Conservation (phyloP, 1,139 yeast genomes). For the Lizanozyma gosingica region DNA sequence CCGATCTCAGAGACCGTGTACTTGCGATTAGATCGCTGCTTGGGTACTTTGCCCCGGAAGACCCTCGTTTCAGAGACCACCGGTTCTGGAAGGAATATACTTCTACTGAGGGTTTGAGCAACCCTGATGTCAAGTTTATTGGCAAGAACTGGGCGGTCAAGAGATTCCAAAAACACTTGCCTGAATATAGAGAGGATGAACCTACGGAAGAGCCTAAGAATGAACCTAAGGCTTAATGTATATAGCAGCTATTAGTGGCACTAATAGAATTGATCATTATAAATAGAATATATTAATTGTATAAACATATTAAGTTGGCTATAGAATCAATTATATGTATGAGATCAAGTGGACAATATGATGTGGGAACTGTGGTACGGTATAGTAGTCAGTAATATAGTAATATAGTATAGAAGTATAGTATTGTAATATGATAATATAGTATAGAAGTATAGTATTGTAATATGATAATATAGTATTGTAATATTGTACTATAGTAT, state of each 20-base stretch:
- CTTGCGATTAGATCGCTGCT: conserved; percentile 44
- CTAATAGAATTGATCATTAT: not conserved
- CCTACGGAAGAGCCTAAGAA: too few species aligned
- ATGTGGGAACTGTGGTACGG: too few species aligned
- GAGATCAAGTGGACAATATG: too few species aligned
- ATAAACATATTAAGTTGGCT: too few species aligned
- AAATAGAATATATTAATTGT: not conserved
- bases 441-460: too few species aligned
- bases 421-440: too few species aligned
- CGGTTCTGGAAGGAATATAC: conserved; percentile 68
- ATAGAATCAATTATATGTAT: too few species aligned
- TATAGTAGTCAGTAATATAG: too few species aligned
- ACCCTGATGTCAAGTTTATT: conserved; percentile 57
- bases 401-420: too few species aligned
- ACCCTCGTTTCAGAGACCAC: conserved; percentile 55
- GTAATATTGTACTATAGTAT: too few species aligned
- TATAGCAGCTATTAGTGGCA: not conserved
- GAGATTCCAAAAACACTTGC: conserved; percentile 52
- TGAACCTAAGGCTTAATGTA: not conserved
- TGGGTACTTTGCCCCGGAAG: conserved; percentile 39
- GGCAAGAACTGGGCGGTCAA: conserved; percentile 78
- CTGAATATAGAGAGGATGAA: conserved; percentile 23
- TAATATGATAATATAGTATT: too few species aligned
- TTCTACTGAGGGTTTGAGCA: conserved; percentile 52
- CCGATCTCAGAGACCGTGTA: conserved; percentile 56